Conservation (phyloP, 1,284 basidiomycete genomes). For the Quambalaria eucalypti region DNA sequence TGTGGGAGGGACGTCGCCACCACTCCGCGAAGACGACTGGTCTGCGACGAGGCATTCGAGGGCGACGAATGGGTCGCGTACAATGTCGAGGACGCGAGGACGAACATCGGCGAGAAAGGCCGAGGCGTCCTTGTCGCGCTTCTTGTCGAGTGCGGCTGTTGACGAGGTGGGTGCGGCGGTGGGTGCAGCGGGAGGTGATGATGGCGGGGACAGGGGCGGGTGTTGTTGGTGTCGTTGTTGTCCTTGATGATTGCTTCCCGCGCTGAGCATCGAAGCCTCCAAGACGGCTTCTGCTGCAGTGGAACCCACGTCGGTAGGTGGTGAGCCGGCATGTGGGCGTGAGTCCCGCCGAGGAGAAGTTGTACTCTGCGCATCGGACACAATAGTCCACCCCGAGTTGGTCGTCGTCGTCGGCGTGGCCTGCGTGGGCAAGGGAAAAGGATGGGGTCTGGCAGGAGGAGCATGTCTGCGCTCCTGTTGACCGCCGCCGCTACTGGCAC, state of each 20-base stretch:
- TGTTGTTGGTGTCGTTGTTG: background rate
- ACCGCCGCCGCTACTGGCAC: background rate
- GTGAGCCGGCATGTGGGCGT: too few relatives aligned
- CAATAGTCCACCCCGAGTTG: too few relatives aligned
- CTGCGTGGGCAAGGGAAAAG: conserved; percentile 1
- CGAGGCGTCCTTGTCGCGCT: background rate
- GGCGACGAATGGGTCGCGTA: background rate
- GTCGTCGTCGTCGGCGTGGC: too few relatives aligned
- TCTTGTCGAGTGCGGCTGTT: background rate
- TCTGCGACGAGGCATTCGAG: background rate
- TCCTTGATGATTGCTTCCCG: background rate
- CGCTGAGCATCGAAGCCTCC: background rate
- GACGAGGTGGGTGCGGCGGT: background rate
- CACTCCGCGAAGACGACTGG: background rate
- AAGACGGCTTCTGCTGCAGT: conserved; percentile 1
- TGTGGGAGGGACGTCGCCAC: background rate
- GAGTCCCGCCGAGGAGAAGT: too few relatives aligned
- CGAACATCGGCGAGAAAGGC: background rate
- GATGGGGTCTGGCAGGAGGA: conserved; percentile 9
- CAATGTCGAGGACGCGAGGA: background rate
- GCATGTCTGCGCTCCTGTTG: conserved; percentile 3
- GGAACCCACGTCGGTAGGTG: conserved; percentile 1
- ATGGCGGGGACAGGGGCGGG: background rate
- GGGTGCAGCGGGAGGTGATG: background rate
- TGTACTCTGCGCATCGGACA: too few relatives aligned